Percentiles rank a stretch among this genome's conserved stretches.
Conservation (phyloP, 2,329 filamentous ascomycete species). For the Fusarium albidum region DNA sequence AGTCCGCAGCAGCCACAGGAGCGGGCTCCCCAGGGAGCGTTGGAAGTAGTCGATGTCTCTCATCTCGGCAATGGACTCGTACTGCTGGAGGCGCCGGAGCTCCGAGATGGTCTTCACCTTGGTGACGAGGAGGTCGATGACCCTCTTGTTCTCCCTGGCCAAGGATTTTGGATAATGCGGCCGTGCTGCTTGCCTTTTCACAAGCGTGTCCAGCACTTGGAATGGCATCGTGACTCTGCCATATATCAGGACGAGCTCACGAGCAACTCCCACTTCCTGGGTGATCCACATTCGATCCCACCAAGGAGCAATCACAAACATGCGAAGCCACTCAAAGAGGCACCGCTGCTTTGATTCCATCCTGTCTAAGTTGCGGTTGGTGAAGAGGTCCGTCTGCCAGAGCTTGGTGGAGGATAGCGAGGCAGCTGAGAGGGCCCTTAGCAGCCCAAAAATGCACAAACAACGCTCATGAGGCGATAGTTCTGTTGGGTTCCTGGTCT, state of each 20-base stretch:
- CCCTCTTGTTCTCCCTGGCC: constrained; percentile 19
- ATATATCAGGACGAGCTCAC: constrained; percentile 23
- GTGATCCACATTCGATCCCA: constrained; percentile 37
- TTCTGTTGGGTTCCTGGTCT: neutral
- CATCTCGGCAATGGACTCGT: constrained; percentile 9
- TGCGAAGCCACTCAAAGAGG: constrained; percentile 32
- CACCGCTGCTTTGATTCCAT: constrained; percentile 20
- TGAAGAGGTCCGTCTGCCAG: constrained; percentile 13
- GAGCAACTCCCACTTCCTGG: constrained; percentile 30
- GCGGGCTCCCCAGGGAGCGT: constrained; percentile 24
- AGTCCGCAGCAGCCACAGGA: constrained; percentile 30
- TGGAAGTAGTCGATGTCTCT: constrained; percentile 20
- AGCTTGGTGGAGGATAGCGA: constrained; percentile 2
- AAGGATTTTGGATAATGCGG: neutral
- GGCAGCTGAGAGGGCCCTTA: constrained; percentile 15
- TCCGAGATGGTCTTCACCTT: constrained; percentile 23
- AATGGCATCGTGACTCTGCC: constrained; percentile 25
- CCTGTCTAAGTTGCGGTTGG: neutral
- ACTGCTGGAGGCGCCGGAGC: constrained; percentile 20
- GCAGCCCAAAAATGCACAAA: constrained; percentile 18
- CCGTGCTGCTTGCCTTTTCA: neutral
- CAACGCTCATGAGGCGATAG: constrained; percentile 19
- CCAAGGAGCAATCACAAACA: constrained; percentile 29
- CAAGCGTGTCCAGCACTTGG: neutral
- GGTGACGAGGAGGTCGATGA: constrained; percentile 16